Conservation (phyloP, 2,329 filamentous ascomycete species). For the Harringtonia aguacate region DNA sequence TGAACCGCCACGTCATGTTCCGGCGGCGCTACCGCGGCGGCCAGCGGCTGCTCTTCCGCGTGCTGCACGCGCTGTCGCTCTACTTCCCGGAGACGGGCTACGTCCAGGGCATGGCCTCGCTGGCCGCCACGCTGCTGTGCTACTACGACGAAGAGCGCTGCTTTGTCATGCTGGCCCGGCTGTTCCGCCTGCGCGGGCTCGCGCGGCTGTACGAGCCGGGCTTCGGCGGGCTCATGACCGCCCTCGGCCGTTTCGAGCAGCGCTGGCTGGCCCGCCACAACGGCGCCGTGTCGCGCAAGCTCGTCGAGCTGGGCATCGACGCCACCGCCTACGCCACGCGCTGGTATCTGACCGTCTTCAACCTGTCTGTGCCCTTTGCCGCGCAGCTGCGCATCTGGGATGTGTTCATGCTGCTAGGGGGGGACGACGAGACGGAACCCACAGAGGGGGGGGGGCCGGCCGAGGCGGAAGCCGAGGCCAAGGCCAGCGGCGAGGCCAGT, state of each 20-base stretch:
- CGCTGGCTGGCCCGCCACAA: slow-evolving; percentile 72
- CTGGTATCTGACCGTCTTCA: slow-evolving; percentile 97
- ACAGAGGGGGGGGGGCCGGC: too few species aligned
- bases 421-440: background rate
- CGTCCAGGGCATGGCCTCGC: slow-evolving; percentile 93
- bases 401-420: slow-evolving; percentile 80
- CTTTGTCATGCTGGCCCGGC: slow-evolving; percentile 91
- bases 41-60: slow-evolving; percentile 82
- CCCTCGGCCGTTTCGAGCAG: slow-evolving; percentile 73
- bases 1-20: slow-evolving; percentile 97
- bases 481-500: too few species aligned
- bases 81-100: slow-evolving; percentile 90
- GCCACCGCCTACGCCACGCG: slow-evolving; percentile 90
- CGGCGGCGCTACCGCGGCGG: slow-evolving; percentile 82
- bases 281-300: slow-evolving; percentile 53
- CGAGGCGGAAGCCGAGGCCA: too few species aligned
- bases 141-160: slow-evolving; percentile 94
- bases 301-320: slow-evolving; percentile 70
- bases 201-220: slow-evolving; percentile 75
- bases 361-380: slow-evolving; percentile 88
- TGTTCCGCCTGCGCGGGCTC: slow-evolving; percentile 84
- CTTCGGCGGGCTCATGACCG: slow-evolving; percentile 78
- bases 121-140: slow-evolving; percentile 85
- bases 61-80: slow-evolving; percentile 82
- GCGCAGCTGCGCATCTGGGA: slow-evolving; percentile 96